phyloP scores from a whole-genome alignment of 495 filamentous ascomycete genomes.

The Terfezia claveryi region DNA sequence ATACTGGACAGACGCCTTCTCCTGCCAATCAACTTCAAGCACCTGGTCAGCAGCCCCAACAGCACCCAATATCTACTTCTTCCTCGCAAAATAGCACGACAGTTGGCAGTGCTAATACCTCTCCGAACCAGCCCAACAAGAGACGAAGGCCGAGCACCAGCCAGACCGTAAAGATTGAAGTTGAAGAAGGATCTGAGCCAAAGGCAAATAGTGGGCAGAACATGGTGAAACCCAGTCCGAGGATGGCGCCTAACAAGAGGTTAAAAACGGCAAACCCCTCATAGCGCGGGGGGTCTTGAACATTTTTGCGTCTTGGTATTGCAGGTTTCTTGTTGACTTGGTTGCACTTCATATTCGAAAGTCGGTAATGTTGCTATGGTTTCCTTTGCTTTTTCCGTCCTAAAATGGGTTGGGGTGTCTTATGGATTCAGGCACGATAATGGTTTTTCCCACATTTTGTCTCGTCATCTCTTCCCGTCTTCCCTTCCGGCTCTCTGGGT shows the following conservation, averaged over 20 bases:
- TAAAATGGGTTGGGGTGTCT: background rate
- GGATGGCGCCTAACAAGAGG: conserved; percentile 25
- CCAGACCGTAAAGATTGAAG: conserved; percentile 34
- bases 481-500: no score
- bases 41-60: conserved; percentile 21
- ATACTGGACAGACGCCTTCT: conserved; percentile 18
- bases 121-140: conserved; percentile 36
- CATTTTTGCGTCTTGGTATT: background rate
- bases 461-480: no score
- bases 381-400: background rate
- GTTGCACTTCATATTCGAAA: background rate
- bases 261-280: conserved; percentile 23
- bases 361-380: background rate
- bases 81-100: conserved; percentile 21
- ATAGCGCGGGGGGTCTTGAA: background rate
- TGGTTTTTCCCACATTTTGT: background rate
- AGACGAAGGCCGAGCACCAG: conserved; percentile 37
- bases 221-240: conserved; percentile 34
- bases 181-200: conserved; percentile 19
- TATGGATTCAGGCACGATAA: background rate
- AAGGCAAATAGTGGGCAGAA: conserved; percentile 21
- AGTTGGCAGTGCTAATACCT: conserved; percentile 38
- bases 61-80: conserved; percentile 20
- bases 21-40: conserved; percentile 20
- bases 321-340: background rate